Percentiles rank a stretch among this genome's conserved stretches.
These are phyloP conservation scores for Phaeosphaeria sp. DNA, from an alignment of 2,329 filamentous ascomycete genomes.

Conservation along the genomic window DNA sequence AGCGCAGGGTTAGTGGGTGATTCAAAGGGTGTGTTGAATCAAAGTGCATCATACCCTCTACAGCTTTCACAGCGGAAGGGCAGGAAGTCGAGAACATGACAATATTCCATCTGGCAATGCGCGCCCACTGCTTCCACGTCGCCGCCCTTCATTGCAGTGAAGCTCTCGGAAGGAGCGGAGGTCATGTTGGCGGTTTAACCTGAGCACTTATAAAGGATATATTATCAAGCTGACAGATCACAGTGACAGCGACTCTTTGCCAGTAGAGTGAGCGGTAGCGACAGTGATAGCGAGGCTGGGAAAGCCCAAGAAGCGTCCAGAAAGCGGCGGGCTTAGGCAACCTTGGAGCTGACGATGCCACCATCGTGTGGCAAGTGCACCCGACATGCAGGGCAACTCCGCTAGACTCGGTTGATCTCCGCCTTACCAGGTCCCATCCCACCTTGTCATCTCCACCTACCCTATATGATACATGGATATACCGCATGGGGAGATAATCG, in stretches of 20 bases:
- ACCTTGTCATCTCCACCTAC: neutral
- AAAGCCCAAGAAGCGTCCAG: constrained; percentile 3
- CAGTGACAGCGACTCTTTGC: no score
- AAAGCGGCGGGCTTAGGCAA: constrained; percentile 7
- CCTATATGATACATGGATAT: neutral
- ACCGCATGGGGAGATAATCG: constrained; percentile 12
- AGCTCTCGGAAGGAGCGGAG: constrained; percentile 52
- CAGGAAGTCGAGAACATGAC: constrained; percentile 93
- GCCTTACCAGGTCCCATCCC: neutral
- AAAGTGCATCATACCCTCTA: constrained; percentile 53
- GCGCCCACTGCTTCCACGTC: constrained; percentile 86
- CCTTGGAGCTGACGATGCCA: constrained; percentile 6
- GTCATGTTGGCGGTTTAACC: constrained; percentile 21
- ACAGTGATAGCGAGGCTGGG: neutral
- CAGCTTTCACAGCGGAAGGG: constrained; percentile 95
- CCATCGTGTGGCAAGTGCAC: constrained; percentile 1
- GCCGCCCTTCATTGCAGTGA: constrained; percentile 68
- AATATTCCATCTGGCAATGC: constrained; percentile 91
- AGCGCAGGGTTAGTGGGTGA: neutral
- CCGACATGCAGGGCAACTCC: neutral
- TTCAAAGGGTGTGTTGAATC: neutral
- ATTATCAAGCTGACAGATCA: constrained; percentile 1
- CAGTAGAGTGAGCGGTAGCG: neutral
- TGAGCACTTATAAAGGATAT: neutral
- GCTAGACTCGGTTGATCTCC: neutral